A percentile compares a stretch with the other conserved stretches of the same genome.
phyloP scores from a whole-genome alignment of 345 rosid species.

The Cardamine occulta region DNA sequence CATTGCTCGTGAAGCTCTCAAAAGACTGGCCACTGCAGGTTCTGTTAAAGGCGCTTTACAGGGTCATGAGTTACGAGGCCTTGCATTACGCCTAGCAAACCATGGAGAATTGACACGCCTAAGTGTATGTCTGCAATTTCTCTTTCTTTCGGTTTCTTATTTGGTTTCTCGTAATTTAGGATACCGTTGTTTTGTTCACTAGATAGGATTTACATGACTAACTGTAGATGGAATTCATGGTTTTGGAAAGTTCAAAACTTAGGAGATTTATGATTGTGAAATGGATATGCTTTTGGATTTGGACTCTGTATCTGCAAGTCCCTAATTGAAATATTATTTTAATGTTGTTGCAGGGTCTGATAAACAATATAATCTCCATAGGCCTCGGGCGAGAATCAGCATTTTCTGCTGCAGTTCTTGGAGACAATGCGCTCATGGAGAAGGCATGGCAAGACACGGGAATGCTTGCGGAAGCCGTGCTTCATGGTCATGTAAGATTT shows the following conservation, averaged over 20 bases:
- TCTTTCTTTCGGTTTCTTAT: constrained; percentile 20
- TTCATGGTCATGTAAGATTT: constrained; percentile 91
- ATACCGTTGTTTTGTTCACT: neutral
- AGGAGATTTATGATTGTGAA: no score
- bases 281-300: no score
- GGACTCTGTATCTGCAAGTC: neutral
- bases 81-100: constrained; percentile 94
- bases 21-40: constrained; percentile 95
- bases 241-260: no score
- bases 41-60: constrained; percentile 95
- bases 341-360: constrained; percentile 64
- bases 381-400: constrained; percentile 98
- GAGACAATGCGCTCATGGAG: constrained; percentile 98
- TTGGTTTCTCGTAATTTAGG: constrained; percentile 9
- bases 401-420: constrained; percentile 91
- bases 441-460: constrained; percentile 99
- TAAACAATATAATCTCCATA: constrained; percentile 81
- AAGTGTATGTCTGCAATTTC: constrained; percentile 57
- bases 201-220: neutral
- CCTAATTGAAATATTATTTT: constrained; percentile 10
- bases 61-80: constrained; percentile 87
- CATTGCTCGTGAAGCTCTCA: constrained; percentile 94
- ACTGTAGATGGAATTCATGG: constrained; percentile 4
- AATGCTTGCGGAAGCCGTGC: constrained; percentile 99
- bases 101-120: constrained; percentile 93